Evolutionary conservation across 345 rosid species (phyloP), one percentile per base, ranked within the genome.

Genomic region (Euphorbia lathyris): DNA sequence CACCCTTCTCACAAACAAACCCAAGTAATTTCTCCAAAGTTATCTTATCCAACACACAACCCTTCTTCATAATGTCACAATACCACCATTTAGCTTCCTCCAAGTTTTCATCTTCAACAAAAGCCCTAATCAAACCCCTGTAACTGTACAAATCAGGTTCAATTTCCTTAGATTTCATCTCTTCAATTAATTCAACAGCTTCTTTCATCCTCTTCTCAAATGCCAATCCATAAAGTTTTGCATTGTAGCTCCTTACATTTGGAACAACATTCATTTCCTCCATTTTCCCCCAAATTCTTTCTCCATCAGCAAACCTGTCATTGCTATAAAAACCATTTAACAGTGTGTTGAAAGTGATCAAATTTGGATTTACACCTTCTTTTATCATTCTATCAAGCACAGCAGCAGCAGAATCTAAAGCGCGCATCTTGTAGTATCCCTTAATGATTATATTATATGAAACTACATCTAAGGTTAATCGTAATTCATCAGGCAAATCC

Each of bases 371-470:
- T 36, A 90, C 11, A n/a, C 88, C 90, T 61, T 85, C 79, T 79
- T 72, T 75, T 80, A 79, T 83, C 88, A 92, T 87, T 80, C 82
- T 89, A 67, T 82, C 81, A 40, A 87, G 66, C 76, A 84, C 61
- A 0, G 65, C 68, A 72, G 56, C 38, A 1, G 88, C 97, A 22
- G 80, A 79, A 34, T 82, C 77, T 38, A 83, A 76, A 9, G 85
- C 80, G 30, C 86, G 87, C 80, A 68, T 86, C 52, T 83, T 82
- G 61, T 88, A 86, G 51, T 75, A 82, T 7, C 86, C 94, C 80
- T 86, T 92, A n/a, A 88, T 72, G 59, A 81, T 74, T 5, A 78
- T 84, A 53, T 90, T 88, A 77, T 85, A 86, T 3, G 90, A 84
- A 9, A 86, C 73, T 34, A 75, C 45, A 74, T 87, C 93, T 5